Conservation (phyloP, 2,329 filamentous ascomycete genomes). For the Fusarium succisae region DNA sequence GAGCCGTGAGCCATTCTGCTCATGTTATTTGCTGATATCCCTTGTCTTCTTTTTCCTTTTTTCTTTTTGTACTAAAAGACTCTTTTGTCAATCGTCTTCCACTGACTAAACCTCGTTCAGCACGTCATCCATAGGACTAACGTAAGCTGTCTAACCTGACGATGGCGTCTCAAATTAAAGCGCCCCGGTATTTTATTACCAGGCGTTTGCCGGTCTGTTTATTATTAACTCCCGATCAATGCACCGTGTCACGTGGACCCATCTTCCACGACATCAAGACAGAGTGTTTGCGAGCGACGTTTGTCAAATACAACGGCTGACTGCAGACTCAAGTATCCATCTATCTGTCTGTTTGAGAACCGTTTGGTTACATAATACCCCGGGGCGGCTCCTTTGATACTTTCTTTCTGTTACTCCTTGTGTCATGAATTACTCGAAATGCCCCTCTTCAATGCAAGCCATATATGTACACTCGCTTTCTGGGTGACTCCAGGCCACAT, state of each 20-base stretch:
- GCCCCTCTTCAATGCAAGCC: neutral
- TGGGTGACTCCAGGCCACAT: neutral
- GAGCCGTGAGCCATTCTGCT: neutral
- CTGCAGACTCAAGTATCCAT: neutral
- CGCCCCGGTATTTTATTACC: neutral
- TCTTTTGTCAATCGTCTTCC: neutral
- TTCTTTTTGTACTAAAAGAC: neutral
- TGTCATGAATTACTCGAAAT: neutral
- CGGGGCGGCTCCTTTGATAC: neutral
- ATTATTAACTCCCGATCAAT: slow-evolving; percentile 3
- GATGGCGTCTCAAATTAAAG: slow-evolving; percentile 17
- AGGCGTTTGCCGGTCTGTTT: neutral
- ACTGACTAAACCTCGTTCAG: neutral
- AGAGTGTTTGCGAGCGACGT: neutral
- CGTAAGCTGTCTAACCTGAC: neutral
- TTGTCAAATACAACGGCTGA: neutral
- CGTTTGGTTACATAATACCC: neutral
- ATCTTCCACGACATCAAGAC: neutral
- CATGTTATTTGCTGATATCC: slow-evolving; percentile 1
- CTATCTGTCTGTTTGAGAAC: neutral
- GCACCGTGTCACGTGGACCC: slow-evolving; percentile 13
- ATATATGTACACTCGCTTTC: neutral
- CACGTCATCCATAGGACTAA: neutral
- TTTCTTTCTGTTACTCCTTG: neutral
- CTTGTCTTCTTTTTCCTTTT: neutral